Percentiles rank a stretch among this genome's conserved stretches.
Evolutionary conservation across 2,329 filamentous ascomycete genomes (phyloP).

Genomic region (Penicillium griseofulvum): DNA sequence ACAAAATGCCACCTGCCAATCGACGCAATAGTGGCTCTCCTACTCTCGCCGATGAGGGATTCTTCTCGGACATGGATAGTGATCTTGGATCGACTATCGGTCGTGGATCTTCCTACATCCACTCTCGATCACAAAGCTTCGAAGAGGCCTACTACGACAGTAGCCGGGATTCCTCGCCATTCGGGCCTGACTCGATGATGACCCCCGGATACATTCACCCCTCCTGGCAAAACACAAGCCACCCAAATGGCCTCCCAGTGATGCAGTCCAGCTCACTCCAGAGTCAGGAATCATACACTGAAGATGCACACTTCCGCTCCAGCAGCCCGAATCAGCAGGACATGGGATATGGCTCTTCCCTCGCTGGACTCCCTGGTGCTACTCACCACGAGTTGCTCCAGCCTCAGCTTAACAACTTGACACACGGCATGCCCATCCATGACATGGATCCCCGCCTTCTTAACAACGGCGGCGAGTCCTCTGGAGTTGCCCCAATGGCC

Average conservation of each 20-base stretch:
- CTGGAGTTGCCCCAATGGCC: slow-evolving; percentile 11
- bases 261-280: slow-evolving; percentile 41
- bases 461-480: slow-evolving; percentile 25
- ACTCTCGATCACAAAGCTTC: slow-evolving; percentile 26
- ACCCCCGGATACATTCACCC: slow-evolving; percentile 41
- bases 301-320: slow-evolving; percentile 45
- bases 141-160: slow-evolving; percentile 27
- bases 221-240: slow-evolving; percentile 50
- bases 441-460: slow-evolving; percentile 47
- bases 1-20: slow-evolving; percentile 59
- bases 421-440: slow-evolving; percentile 25
- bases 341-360: slow-evolving; percentile 31
- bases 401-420: slow-evolving; percentile 27
- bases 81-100: slow-evolving; percentile 12
- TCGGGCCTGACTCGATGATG: slow-evolving; percentile 25
- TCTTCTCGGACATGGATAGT: slow-evolving; percentile 38
- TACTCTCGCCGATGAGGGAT: slow-evolving; percentile 6
- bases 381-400: slow-evolving; percentile 46
- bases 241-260: slow-evolving; percentile 54
- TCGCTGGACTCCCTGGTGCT: slow-evolving; percentile 46
- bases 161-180: slow-evolving; percentile 38
- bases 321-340: slow-evolving; percentile 31
- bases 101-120: slow-evolving; percentile 14
- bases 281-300: slow-evolving; percentile 31
- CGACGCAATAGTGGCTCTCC: slow-evolving; percentile 7